Base-by-base conservation (phyloP, 495 filamentous ascomycete genomes). In the Lepraria neglecta region DNA sequence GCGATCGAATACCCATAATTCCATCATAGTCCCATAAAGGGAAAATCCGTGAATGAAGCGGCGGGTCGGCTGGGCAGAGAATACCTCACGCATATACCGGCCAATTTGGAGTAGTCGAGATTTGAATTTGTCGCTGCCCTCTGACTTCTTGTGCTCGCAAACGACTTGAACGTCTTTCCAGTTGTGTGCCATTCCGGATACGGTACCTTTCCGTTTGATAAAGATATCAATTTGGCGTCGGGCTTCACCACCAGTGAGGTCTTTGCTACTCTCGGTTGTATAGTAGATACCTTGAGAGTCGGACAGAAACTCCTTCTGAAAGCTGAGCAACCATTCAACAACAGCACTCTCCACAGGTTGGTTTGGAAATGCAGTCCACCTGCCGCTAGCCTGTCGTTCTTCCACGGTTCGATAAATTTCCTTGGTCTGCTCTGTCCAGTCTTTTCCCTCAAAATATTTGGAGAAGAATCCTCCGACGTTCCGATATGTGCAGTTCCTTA, bases 1-100 rank as follows among this genome's bases (percentile, higher is more conserved):
- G 55, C 76, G 70, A 68, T 77, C 73, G 68, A 77, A 78, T 24
- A 75, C 69, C 75, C 71, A 78, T 56, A 69, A 59, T 64, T 76
- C 68, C 51, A 76, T 69, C 24, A 64, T 52, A 28, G 65, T 68
- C 43, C 68, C 71, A 56, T 65, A 65, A 53, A 78, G 67, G 54
- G 65, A 69, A 59, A 77, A 77, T 53, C 64, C 73, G 66, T 76
- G 71, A 44, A 77, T 38, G 54, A 73, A 77, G 9, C 51, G 52
- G 38, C 63, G 58, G 43, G 58, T 65, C 15, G 52, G 58, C 51
- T 65, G 35, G 56, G 3, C 3, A 19, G 50, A 42, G 44, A 65
- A 65, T 1, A 61, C 30, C 56, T 65, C 28, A 24, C 58, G 58
- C 11, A 65, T 21, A 19, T 65, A 65, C 31, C 53, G 64, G 60